Percentiles rank a stretch among this genome's conserved stretches.
Evolutionary conservation across 768 basidiomycete genomes (phyloP).

Genomic region (Termitomyces titanicus): DNA sequence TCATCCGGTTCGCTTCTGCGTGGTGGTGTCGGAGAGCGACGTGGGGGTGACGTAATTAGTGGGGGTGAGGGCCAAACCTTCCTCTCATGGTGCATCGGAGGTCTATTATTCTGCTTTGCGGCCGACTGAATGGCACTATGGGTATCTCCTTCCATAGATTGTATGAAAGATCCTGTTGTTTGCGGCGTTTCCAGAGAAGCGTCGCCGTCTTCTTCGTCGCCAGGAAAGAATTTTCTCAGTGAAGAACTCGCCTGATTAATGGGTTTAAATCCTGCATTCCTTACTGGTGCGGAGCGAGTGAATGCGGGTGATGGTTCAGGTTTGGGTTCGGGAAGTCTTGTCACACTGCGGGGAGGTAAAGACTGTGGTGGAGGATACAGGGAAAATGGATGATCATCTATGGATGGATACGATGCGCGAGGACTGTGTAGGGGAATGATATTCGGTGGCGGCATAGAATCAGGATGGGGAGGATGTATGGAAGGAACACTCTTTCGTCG

Average conservation of each 20-base stretch:
- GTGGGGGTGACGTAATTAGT: neutral
- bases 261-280: conserved; percentile 61
- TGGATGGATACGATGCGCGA: conserved; percentile 12
- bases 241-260: conserved; percentile 54
- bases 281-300: conserved; percentile 24
- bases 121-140: neutral
- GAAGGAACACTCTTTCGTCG: conserved; percentile 10
- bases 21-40: neutral
- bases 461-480: conserved; percentile 11
- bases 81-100: conserved; percentile 10
- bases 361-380: conserved; percentile 1
- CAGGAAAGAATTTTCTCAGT: conserved; percentile 79
- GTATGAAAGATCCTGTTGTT: neutral
- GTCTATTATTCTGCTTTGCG: neutral
- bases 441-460: conserved; percentile 27
- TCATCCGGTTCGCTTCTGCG: neutral
- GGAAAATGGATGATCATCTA: conserved; percentile 1
- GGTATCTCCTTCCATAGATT: neutral
- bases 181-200: conserved; percentile 19
- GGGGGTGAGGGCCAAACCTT: conserved; percentile 16
- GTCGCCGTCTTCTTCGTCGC: conserved; percentile 71
- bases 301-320: conserved; percentile 10
- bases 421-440: conserved; percentile 19
- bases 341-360: neutral
- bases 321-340: conserved; percentile 7